Conservation (phyloP, 257 asterid species). For the Solanum neorickii region DNA sequence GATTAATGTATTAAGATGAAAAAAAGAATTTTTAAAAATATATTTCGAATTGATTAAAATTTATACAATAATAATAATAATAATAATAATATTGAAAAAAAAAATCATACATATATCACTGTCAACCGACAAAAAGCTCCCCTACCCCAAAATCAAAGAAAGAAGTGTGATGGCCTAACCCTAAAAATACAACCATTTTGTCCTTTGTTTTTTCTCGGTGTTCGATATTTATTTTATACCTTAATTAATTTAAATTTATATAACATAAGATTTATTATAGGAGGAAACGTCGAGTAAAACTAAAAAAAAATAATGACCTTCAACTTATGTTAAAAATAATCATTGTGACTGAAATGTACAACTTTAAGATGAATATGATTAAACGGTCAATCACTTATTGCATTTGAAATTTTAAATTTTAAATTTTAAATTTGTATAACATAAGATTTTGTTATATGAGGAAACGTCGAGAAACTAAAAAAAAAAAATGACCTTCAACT, state of each 20-base stretch:
- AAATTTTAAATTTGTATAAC: too few relatives aligned
- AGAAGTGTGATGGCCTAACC: not conserved
- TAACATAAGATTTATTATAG: not conserved
- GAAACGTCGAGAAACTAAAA: not conserved
- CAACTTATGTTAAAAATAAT: too few relatives aligned
- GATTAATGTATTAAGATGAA: too few relatives aligned
- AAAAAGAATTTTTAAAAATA: too few relatives aligned
- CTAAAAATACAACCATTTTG: not conserved
- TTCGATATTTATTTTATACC: not conserved
- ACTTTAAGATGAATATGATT: too few relatives aligned
- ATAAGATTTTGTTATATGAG: not conserved
- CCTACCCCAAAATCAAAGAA: not conserved
- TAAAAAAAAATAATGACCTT: not conserved
- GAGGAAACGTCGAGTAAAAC: not conserved
- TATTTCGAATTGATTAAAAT: too few relatives aligned
- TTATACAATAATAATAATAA: too few relatives aligned
- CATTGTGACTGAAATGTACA: too few relatives aligned
- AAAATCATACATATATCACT: not conserved
- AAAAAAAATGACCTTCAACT: not conserved
- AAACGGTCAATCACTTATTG: too few relatives aligned
- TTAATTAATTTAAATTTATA: not conserved
- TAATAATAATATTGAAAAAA: too few relatives aligned
- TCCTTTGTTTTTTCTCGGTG: fast-evolving
- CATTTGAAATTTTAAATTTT: too few relatives aligned
- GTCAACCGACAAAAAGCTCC: not conserved